Evolutionary conservation across 2,329 filamentous ascomycete genomes (phyloP), one percentile per base, ranked within the genome.

Genomic region (Ascochyta rabiei): DNA sequence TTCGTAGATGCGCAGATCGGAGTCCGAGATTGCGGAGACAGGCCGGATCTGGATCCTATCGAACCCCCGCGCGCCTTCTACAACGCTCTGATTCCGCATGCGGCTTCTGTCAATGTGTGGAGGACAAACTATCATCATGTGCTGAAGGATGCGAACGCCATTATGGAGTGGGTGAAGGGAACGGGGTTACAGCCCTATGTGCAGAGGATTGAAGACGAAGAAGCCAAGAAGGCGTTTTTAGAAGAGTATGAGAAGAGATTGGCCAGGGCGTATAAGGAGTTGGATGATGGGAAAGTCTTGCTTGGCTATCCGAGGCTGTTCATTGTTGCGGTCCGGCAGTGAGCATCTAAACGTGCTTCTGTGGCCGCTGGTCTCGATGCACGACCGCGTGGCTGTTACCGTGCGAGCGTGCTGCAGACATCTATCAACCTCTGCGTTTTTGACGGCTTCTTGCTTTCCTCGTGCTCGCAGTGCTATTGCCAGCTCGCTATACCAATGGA

Each of bases 151-250:
- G 81, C 81, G 18, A 57, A 69, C 12, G 80, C 76, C 1, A 81
- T 87, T 37, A 80, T 86, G 6, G 83, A 86, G 66, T 87, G 84
- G 84, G 80, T 86, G 3, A 81, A 80, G 59, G 81, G 82, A 0
- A 85, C 82, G 0, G 84, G 83, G 0, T 64, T 87, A 60, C 75
- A 78, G 60, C 84, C 84, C 0, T 87, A 78, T 60, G 47, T 86
- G 48, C 76, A 85, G 40, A 72, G 76, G 3, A 72, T 86, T 33
- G 67, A 71, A 1, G 44, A 72, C 2, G 75, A 81, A 28, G 61
- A 24, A 18, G 59, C 47, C 43, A 77, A 71, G 54, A 67, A 75
- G 9, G 75, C 42, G 1, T 86, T 81, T 60, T 54, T 85, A 47
- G 48, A 66, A 0, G 75, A 74, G 35, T 87, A 86, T 66, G 56